Evolutionary conservation across 2,329 filamentous ascomycete species (phyloP).

Genomic region (Aureobasidium mangrovei): DNA sequence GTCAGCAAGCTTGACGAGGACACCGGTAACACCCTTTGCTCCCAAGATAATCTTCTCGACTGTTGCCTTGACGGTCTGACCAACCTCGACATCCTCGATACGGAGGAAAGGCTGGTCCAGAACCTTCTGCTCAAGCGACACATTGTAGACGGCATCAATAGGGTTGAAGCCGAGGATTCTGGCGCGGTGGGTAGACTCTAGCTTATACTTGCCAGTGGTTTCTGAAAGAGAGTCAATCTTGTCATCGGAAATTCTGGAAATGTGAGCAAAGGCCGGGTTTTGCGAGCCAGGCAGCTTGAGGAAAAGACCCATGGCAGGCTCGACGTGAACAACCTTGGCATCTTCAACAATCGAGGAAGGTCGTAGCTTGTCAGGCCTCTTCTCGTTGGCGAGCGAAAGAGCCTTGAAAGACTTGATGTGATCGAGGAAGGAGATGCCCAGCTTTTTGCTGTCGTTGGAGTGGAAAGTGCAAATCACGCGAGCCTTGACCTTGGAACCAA

Average conservation of each 20-base stretch:
- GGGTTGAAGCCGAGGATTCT: constrained; percentile 80
- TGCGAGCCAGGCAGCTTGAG: constrained; percentile 59
- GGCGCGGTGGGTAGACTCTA: constrained; percentile 69
- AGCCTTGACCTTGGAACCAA: constrained; percentile 74
- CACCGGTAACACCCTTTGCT: constrained; percentile 65
- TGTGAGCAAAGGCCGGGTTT: constrained; percentile 82
- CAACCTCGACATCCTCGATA: constrained; percentile 81
- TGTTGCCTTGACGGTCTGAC: constrained; percentile 69
- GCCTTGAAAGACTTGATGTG: constrained; percentile 54
- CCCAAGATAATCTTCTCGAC: constrained; percentile 79
- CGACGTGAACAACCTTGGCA: constrained; percentile 71
- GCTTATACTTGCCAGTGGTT: constrained; percentile 65
- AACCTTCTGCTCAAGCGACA: constrained; percentile 75
- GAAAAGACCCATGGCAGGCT: constrained; percentile 73
- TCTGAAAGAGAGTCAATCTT: constrained; percentile 78
- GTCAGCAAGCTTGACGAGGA: constrained; percentile 77
- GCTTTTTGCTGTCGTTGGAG: constrained; percentile 65
- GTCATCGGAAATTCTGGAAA: constrained; percentile 82
- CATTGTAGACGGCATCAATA: constrained; percentile 73
- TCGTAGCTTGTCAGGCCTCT: constrained; percentile 40
- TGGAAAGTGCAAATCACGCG: constrained; percentile 85
- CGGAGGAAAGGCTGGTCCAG: constrained; percentile 83
- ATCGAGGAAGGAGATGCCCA: constrained; percentile 82
- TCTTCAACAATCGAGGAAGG: constrained; percentile 69
- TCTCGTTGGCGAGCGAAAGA: constrained; percentile 40